These are phyloP conservation scores for Blastobotrys aristatus DNA, from an alignment of 1,139 yeast species.

Conservation along the genomic window DNA sequence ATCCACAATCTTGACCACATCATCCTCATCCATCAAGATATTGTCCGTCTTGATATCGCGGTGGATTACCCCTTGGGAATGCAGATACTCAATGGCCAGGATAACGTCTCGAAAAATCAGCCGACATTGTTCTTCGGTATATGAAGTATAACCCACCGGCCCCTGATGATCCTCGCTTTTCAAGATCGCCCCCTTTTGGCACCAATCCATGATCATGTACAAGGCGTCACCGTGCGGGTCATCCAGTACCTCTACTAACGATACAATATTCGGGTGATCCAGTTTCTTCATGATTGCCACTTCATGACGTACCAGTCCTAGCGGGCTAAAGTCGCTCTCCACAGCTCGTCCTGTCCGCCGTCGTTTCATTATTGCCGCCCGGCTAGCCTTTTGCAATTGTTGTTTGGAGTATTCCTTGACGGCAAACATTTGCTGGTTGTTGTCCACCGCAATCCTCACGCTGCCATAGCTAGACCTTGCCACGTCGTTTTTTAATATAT, in stretches of 20 bases:
- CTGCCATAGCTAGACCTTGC: constrained; percentile 92
- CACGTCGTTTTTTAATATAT: constrained; percentile 55
- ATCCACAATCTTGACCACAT: constrained; percentile 84
- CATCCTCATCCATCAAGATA: constrained; percentile 64
- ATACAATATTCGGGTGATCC: constrained; percentile 76
- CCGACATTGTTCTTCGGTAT: constrained; percentile 39
- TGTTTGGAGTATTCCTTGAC: constrained; percentile 58
- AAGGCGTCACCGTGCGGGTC: constrained; percentile 61
- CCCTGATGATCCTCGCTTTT: constrained; percentile 7
- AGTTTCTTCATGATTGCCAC: constrained; percentile 76
- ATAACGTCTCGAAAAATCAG: constrained; percentile 71
- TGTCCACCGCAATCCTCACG: constrained; percentile 77
- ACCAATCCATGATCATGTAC: constrained; percentile 73
- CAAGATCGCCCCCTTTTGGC: constrained; percentile 45
- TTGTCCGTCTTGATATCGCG: constrained; percentile 96
- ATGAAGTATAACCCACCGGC: constrained; percentile 27
- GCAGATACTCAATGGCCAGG: constrained; percentile 84
- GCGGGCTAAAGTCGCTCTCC: constrained; percentile 21
- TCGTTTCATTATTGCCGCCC: constrained; percentile 36
- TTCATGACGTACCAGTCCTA: constrained; percentile 59
- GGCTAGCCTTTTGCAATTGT: constrained; percentile 43
- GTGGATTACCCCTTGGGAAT: constrained; percentile 89
- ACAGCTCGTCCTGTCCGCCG: constrained; percentile 14
- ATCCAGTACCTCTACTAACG: constrained; percentile 76
- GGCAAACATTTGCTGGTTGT: constrained; percentile 45